Conservation (phyloP, 768 basidiomycete species). For the Leccinum longicurvipes region DNA sequence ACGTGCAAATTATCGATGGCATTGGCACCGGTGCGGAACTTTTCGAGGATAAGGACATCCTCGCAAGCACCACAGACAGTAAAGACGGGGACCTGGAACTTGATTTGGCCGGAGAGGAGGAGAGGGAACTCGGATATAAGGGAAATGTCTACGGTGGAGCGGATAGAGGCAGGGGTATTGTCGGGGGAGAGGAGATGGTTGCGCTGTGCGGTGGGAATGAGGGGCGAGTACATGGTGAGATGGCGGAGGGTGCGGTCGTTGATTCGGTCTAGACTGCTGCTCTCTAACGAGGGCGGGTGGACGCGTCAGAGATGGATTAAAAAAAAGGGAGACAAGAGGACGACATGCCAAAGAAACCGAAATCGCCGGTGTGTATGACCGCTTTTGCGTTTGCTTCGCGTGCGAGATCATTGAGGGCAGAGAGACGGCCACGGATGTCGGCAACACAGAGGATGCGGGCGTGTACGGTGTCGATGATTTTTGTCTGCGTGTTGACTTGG, state of each 20-base stretch:
- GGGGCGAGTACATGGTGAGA: constrained; percentile 93
- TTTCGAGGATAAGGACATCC: constrained; percentile 90
- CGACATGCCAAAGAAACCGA: constrained; percentile 89
- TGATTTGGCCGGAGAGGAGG: constrained; percentile 85
- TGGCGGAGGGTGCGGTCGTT: constrained; percentile 95
- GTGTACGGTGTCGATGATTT: constrained; percentile 71
- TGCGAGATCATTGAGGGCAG: constrained; percentile 87
- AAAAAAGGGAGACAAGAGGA: constrained; percentile 1
- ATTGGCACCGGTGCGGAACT: constrained; percentile 81
- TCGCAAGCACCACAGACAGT: constrained; percentile 98
- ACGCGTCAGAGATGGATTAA: constrained; percentile 16
- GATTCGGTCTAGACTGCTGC: constrained; percentile 80
- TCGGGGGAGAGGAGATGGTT: constrained; percentile 72
- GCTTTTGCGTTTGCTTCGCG: constrained; percentile 85
- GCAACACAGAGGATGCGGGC: constrained; percentile 93
- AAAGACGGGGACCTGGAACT: constrained; percentile 89
- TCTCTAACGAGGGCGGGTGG: constrained; percentile 45
- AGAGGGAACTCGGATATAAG: constrained; percentile 93
- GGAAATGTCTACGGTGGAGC: constrained; percentile 68
- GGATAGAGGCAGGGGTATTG: constrained; percentile 64
- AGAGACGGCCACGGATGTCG: constrained; percentile 86
- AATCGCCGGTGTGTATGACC: constrained; percentile 97
- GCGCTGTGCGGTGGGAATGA: constrained; percentile 81
- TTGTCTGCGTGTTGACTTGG: constrained; percentile 72
- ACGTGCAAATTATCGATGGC: constrained; percentile 87